Evolutionary conservation across 176 grass and related monocot genomes (phyloP).

Genomic region (Avena atlantica): DNA sequence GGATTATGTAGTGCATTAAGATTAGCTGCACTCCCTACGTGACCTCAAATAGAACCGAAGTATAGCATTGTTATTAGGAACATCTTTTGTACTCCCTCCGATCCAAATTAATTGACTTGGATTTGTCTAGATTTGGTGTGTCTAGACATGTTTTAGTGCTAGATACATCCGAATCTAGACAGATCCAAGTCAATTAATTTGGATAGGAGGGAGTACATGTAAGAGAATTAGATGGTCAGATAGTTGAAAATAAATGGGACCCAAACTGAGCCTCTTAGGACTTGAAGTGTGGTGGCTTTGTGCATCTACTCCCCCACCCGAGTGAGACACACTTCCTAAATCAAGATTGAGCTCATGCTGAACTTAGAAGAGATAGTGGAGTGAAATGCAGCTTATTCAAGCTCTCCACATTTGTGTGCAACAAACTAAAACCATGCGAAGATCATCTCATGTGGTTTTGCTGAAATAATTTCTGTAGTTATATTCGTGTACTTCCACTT

Average conservation of each 20-base stretch:
- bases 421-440: neutral
- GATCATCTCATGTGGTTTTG: conserved; percentile 14
- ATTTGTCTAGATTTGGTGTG: no score
- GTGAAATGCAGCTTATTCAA: conserved; percentile 12
- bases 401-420: neutral
- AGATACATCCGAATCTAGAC: no score
- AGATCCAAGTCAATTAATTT: no score
- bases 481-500: neutral
- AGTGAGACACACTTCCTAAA: neutral
- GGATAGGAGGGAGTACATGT: neutral
- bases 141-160: no score
- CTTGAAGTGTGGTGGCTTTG: neutral
- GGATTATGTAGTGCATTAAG: neutral
- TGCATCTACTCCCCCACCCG: neutral
- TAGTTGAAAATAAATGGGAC: conserved; percentile 13
- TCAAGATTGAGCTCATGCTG: conserved; percentile 6
- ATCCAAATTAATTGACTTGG: no score
- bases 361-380: neutral
- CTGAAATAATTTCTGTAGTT: neutral
- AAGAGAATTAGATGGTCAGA: neutral
- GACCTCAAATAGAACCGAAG: neutral
- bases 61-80: neutral
- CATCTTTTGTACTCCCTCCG: no score
- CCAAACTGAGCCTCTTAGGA: neutral
- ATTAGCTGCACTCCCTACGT: neutral